Evolutionary conservation across 345 rosid genomes (phyloP).

Genomic region (Angophora floribunda): DNA sequence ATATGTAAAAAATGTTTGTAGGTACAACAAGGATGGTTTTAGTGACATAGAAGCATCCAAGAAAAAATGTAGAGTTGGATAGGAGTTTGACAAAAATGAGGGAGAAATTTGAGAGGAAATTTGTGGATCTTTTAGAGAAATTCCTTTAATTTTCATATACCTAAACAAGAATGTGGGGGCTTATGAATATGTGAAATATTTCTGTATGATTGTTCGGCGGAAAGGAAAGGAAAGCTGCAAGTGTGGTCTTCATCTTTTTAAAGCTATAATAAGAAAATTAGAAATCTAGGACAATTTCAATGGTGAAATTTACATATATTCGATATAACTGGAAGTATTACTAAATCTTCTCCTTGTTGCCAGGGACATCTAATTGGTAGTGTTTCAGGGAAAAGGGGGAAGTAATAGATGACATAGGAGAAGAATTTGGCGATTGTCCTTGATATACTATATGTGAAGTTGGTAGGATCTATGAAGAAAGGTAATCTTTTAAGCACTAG

Average conservation of each 20-base stretch:
- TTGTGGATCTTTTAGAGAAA: neutral
- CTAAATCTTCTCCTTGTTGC: neutral
- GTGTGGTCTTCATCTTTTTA: neutral
- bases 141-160: neutral
- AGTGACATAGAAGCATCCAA: neutral
- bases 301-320: neutral
- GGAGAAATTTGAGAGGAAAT: neutral
- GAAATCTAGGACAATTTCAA: neutral
- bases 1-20: neutral
- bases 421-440: neutral
- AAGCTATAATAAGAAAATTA: neutral
- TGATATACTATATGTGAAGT: neutral
- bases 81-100: neutral
- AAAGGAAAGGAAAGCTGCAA: neutral
- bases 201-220: neutral
- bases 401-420: neutral
- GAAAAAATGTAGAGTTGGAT: neutral
- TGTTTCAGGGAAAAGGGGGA: neutral
- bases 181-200: neutral
- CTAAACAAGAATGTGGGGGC: neutral
- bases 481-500: neutral
- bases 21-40: neutral
- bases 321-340: neutral
- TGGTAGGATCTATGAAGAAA: conserved; percentile 4
- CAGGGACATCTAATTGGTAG: neutral